Evolutionary conservation across 345 rosid genomes (phyloP), one percentile per base, ranked within the genome.

Genomic region (Passiflora organensis): DNA sequence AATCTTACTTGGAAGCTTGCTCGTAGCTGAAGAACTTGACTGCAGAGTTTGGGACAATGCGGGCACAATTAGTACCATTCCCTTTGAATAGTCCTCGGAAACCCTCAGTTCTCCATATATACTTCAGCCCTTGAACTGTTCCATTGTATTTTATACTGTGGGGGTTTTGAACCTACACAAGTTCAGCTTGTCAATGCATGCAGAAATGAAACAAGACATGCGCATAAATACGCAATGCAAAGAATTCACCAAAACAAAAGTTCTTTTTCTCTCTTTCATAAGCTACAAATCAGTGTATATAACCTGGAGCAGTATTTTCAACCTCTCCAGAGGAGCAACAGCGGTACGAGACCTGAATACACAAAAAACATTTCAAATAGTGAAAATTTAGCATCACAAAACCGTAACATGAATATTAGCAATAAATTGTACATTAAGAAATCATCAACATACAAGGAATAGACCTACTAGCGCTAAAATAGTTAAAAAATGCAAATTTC

Each of bases 51-150:
- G 95, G 97, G 48, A 89, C 75, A 53, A 89, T 89, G 23, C 96
- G 96, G 45, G 96, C 97, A 71, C 99, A 94, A 63, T 94, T 94
- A 28, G 99, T 75, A 16, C 99, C 97, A 34, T 94, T 94, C 58
- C 97, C 97, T 75, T 83, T 86, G 53, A 86, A 83, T 72, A 89
- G 13, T 51, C 96, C 96, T 55, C 86, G 78, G 14, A 86, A 73
- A 55, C 97, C 91, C 69, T 89, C 95, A 43, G 82, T 80, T 71
- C 67, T 80, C 95, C 95, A 84, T 62, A 89, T 86, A 55, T 82
- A 86, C 65, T 77, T 86, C 81, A 89, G 75, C 16, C 95, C 95
- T 70, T 83, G 96, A 39, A 89, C 57, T 50, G 96, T 86, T 62
- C 96, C 95, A 24, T 64, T 89, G 66, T 89, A 89, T 59, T 78